These are phyloP conservation scores for Jasminum sambac DNA, from an alignment of 257 asterid species.

Conservation along the genomic window DNA sequence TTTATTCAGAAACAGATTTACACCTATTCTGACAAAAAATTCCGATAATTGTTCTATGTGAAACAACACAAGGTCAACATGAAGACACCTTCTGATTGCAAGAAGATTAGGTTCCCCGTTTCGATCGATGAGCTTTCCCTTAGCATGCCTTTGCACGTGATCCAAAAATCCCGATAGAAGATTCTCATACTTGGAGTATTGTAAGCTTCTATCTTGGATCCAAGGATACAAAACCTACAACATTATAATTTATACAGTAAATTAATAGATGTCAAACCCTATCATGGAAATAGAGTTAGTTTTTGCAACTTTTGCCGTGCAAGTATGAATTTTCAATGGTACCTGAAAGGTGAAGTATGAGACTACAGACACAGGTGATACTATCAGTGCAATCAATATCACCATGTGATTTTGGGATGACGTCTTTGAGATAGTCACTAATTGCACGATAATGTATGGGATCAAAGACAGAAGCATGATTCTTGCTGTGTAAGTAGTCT, in stretches of 20 bases:
- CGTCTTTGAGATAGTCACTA: slow-evolving; percentile 24
- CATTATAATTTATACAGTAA: no score
- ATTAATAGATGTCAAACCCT: no score
- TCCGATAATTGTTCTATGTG: no score
- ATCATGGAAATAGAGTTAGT: no score
- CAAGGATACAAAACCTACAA: slow-evolving; percentile 48
- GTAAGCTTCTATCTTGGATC: slow-evolving; percentile 56
- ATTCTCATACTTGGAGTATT: slow-evolving; percentile 47
- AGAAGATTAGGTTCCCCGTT: slow-evolving; percentile 42
- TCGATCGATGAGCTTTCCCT: slow-evolving; percentile 39
- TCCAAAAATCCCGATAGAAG: slow-evolving; percentile 44
- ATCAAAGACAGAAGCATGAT: slow-evolving; percentile 52
- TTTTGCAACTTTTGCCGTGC: no score
- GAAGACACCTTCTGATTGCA: slow-evolving; percentile 40
- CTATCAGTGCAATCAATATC: slow-evolving; percentile 37
- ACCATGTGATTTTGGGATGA: slow-evolving; percentile 27
- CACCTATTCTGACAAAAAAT: no score
- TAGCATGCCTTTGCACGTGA: slow-evolving; percentile 45
- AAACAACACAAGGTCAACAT: neutral
- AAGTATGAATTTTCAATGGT: neutral
- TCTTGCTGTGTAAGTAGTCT: slow-evolving; percentile 52
- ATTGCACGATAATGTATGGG: slow-evolving; percentile 49
- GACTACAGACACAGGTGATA: slow-evolving; percentile 36
- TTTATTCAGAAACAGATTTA: no score
- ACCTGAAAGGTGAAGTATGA: slow-evolving; percentile 57